Evolutionary conservation across 2,329 filamentous ascomycete species (phyloP), one percentile per base, ranked within the genome.

Genomic region (Ploettnerulaceae sp.): DNA sequence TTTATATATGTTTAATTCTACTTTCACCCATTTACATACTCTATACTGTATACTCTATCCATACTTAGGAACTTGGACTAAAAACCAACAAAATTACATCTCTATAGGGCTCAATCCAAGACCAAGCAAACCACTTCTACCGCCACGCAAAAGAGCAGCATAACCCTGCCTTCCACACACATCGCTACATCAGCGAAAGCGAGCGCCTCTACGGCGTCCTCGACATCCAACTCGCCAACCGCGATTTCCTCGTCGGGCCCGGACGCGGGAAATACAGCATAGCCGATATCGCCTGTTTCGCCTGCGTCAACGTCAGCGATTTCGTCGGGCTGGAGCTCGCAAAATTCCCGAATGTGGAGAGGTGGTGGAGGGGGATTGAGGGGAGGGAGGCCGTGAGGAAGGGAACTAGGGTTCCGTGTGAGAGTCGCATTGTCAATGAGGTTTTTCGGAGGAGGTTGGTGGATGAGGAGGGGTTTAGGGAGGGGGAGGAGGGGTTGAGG

Each of bases 141-240:
- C 74, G 77, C 31, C 81, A 82, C 57, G 77, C 83, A 3, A 78
- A 81, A 32, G 82, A 87, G 59, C 76, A n/a, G 75, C 60, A 82
- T 87, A n/a, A n/a, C n/a, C n/a, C n/a, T 58, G 72, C 80, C 39
- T 90, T 89, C 64, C 81, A 75, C 38, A 75, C 84, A 12, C 81
- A 84, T 60, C 77, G 86, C 31, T 91, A 90, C 65, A 72, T 83
- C 43, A 87, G 85, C 59, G 87, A 91, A 71, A 79, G 81, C 1
- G 75, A 84, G 54, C 78, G 87, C 2, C 72, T 91, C 1, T 90
- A 89, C 66, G 76, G 82, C 18, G 72, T 90, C 15, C 72, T 91
- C 1, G 76, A 91, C 63, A 71, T 73, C 58, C 82, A 83, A 43
- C 77, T 91, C 11, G 57, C 57, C 11, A 60, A 64, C 18, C 68